Evolutionary conservation across 2,329 filamentous ascomycete species (phyloP).

Genomic region (Ascochyta lentis): DNA sequence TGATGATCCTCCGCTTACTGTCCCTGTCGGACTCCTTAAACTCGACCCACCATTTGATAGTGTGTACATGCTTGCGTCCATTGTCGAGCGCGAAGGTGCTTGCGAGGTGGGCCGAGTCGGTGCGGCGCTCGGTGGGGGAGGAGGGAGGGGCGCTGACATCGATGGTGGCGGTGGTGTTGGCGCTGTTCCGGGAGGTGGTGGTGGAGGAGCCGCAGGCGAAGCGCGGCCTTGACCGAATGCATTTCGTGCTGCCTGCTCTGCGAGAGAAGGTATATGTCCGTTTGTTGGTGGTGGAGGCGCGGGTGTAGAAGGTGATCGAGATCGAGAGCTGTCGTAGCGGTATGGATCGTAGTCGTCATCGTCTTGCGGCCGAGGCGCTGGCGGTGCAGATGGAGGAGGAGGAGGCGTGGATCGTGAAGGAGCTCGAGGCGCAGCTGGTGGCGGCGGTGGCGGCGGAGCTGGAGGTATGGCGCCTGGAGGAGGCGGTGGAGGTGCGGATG

Average conservation of each 20-base stretch:
- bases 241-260: slow-evolving; percentile 65
- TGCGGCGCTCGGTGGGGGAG: slow-evolving; percentile 41
- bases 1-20: slow-evolving; percentile 24
- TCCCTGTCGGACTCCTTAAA: slow-evolving; percentile 30
- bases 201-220: slow-evolving; percentile 51
- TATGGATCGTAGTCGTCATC: slow-evolving; percentile 44
- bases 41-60: slow-evolving; percentile 51
- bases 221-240: slow-evolving; percentile 56
- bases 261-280: slow-evolving; percentile 56
- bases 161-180: slow-evolving; percentile 56
- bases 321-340: slow-evolving; percentile 51
- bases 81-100: slow-evolving; percentile 64
- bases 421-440: slow-evolving; percentile 44
- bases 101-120: slow-evolving; percentile 47
- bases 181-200: slow-evolving; percentile 55
- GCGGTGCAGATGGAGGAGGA: slow-evolving; percentile 35
- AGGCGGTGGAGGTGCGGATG: slow-evolving; percentile 52
- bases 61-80: slow-evolving; percentile 80
- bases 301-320: slow-evolving; percentile 35
- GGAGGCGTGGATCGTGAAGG: slow-evolving; percentile 27
- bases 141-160: slow-evolving; percentile 53
- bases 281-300: slow-evolving; percentile 61
- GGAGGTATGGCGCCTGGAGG: slow-evolving; percentile 52
- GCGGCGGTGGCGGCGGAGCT: slow-evolving; percentile 39
- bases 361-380: slow-evolving; percentile 52